A percentile compares a stretch with the other conserved stretches of the same genome.
These are phyloP conservation scores for Metschnikowia picachoensis DNA, from an alignment of 805 yeast species.

Conservation along the genomic window DNA sequence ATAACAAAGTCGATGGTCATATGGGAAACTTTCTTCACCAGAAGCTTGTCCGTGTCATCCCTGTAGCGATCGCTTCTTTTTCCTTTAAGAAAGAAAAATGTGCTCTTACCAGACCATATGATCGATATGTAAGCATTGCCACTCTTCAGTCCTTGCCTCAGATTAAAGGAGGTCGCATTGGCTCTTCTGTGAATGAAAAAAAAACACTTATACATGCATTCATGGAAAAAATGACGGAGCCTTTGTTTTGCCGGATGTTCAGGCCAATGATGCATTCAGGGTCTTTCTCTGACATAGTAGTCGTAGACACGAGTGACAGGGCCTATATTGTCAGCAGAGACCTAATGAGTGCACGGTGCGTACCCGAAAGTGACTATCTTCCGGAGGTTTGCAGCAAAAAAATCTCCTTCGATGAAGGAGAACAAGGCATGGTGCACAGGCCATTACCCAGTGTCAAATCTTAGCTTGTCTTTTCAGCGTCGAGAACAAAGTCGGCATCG, in stretches of 20 bases:
- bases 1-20: conserved; percentile 16
- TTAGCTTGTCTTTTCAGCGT: too few species aligned
- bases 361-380: background rate
- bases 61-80: conserved; percentile 7
- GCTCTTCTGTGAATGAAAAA: conserved; percentile 14
- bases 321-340: background rate
- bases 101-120: background rate
- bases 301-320: too few species aligned
- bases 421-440: too few species aligned
- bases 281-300: too few species aligned
- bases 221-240: conserved; percentile 5
- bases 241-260: background rate
- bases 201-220: conserved; percentile 12
- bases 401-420: too few species aligned
- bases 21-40: conserved; percentile 24
- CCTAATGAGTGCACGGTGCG: conserved; percentile 9
- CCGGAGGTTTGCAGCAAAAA: too few species aligned
- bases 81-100: background rate
- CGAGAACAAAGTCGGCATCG: too few species aligned
- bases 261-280: too few species aligned
- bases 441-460: too few species aligned
- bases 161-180: conserved; percentile 11
- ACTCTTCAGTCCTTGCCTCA: background rate
- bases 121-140: conserved; percentile 3
- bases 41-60: conserved; percentile 21